Evolutionary conservation across 2,329 filamentous ascomycete genomes (phyloP), one percentile per base, ranked within the genome.

Genomic region (Chaetomiaceae sp.): DNA sequence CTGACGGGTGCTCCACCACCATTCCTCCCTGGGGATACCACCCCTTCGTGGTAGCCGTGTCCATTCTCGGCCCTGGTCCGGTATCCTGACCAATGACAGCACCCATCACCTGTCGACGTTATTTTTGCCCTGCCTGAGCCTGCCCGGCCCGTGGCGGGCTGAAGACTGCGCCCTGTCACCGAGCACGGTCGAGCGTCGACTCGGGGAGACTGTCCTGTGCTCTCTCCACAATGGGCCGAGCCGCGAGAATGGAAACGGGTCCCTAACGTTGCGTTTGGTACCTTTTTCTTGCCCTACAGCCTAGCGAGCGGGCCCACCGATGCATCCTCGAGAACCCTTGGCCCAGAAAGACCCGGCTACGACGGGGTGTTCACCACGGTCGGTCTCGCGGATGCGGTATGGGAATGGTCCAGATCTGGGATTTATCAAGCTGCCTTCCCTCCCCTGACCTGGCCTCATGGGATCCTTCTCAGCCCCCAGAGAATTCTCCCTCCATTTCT

Each of bases 81-180:
- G 53, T 50, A 57, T 47, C 33, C 32, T 42, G 48, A 42, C 56
- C 56, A 58, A 57, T 58, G 43, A 27, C 33, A 24, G 39, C 14
- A 12, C n/a, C 15, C 14, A n/a, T 47, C 18, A 26, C 15, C 32
- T 11, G 20, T 15, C 20, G 35, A 32, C 29, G 40, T 48, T 52
- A 51, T 52, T 53, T 55, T 53, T 52, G 49, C 51, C 48, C 51
- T 45, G 52, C 51, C 29, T 49, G 45, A 49, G 44, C 37, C 14
- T 47, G 9, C 34, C 30, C 12, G n/a, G n/a, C n/a, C n/a, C n/a
- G n/a, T n/a, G n/a, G n/a, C n/a, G 24, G 44, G 49, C 48, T 52
- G 47, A 44, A 30, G 29, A 39, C 53, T 56, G 55, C 52, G 55
- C 55, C 55, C 11, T 51, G 49, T 33, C 29, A 19, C 9, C 10